These are phyloP conservation scores for Wickerhamiella sergipiensis DNA, from an alignment of 805 yeast genomes.

Conservation along the genomic window DNA sequence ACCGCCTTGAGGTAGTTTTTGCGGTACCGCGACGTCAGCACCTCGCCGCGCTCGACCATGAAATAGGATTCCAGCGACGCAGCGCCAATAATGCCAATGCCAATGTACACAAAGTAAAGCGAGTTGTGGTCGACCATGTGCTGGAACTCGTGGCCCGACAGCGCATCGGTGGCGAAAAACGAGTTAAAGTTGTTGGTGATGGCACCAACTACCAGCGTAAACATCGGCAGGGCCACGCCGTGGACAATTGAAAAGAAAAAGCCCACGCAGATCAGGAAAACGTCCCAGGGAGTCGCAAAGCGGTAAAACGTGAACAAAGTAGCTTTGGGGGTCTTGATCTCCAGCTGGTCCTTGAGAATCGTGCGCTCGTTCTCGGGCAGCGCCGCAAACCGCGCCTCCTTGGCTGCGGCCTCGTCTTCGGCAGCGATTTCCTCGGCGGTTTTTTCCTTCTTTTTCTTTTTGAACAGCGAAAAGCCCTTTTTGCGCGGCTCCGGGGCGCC, in stretches of 20 bases:
- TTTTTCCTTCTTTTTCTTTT: neutral
- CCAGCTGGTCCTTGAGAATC: conserved; percentile 24
- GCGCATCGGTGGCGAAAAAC: conserved; percentile 19
- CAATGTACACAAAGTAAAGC: conserved; percentile 29
- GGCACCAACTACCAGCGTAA: conserved; percentile 29
- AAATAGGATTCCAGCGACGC: conserved; percentile 24
- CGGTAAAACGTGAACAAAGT: conserved; percentile 23
- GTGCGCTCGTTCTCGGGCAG: conserved; percentile 20
- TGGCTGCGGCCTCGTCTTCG: neutral
- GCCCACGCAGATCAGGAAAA: conserved; percentile 21
- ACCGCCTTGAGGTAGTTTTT: conserved; percentile 26
- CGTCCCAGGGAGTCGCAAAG: conserved; percentile 24
- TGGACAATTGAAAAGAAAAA: conserved; percentile 23
- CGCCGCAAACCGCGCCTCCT: conserved; percentile 7
- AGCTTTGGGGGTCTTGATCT: conserved; percentile 13
- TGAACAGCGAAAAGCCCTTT: neutral
- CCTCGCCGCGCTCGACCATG: conserved; percentile 29
- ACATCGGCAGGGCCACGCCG: conserved; percentile 30
- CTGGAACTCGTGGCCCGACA: conserved; percentile 22
- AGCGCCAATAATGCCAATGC: conserved; percentile 25
- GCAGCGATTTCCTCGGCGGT: neutral
- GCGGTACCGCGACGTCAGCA: conserved; percentile 28
- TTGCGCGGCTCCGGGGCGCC: neutral
- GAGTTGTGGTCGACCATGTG: conserved; percentile 24
- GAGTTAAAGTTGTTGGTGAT: conserved; percentile 26